Evolutionary conservation across 2,329 filamentous ascomycete species (phyloP), one percentile per base, ranked within the genome.

Genomic region (Aspergillus ustus): DNA sequence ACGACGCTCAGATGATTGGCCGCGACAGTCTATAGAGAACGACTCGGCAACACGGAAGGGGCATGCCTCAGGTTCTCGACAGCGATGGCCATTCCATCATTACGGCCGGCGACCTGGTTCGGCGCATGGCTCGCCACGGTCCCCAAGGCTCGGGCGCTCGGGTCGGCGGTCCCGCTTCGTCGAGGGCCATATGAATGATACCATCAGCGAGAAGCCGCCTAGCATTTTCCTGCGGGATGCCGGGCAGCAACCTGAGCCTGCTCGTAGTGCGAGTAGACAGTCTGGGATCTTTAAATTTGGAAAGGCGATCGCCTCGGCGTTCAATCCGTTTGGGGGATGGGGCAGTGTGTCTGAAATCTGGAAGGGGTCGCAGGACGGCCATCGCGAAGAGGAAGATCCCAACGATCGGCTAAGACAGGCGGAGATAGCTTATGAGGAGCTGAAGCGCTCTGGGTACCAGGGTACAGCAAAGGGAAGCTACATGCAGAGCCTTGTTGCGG

Each of bases 151-250:
- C 45, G 49, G n/a, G 19, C 66, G 59, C 2, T 52, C 78, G 63
- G 77, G 67, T 81, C 86, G 80, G 73, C 87, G 78, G 82, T 96
- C 84, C 70, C 89, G 79, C 58, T 90, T 90, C 67, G 76, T 85
- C 43, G 93, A 97, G 78, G 93, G 90, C 45, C 94, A 90, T 70
- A 94, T 97, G 91, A 92, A 89, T 71, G 91, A 96, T 76, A 88
- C 91, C 66, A 82, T 86, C 34, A 93, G 90, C 71, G 84, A 87
- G 61, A 85, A 83, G 62, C 92, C 92, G 29, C 91, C 91, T 0
- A 82, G 85, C 49, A 83, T 87, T 45, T 93, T 91, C 74, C 82
- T 90, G 46, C 87, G 78, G 7, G 72, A 76, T 11, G 72, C 77
- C 13, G 66, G 64, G 52, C 62, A 62, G 11, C 63, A 61, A 56